Evolutionary conservation across 2,329 filamentous ascomycete genomes (phyloP).

Genomic region (Fusarium sterilihyphosum): DNA sequence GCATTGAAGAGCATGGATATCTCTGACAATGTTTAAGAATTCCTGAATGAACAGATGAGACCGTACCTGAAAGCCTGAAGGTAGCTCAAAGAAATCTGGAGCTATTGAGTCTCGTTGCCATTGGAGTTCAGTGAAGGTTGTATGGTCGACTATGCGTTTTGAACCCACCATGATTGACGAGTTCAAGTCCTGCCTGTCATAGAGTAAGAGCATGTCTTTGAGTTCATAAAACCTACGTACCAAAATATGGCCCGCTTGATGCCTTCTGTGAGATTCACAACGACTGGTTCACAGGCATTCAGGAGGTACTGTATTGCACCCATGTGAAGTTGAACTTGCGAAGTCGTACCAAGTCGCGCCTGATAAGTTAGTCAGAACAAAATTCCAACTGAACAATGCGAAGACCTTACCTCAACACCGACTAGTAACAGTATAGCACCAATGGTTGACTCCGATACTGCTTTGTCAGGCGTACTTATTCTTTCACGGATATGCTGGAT

Average conservation of each 20-base stretch:
- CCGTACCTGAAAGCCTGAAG: constrained; percentile 46
- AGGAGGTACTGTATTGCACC: constrained; percentile 51
- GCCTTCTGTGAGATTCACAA: constrained; percentile 47
- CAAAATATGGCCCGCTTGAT: constrained; percentile 58
- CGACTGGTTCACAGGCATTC: constrained; percentile 42
- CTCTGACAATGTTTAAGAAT: constrained; percentile 51
- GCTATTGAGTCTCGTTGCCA: constrained; percentile 51
- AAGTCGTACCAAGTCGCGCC: constrained; percentile 50
- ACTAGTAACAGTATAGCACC: constrained; percentile 55
- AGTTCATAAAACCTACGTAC: rapidly evolving
- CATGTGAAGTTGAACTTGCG: constrained; percentile 55
- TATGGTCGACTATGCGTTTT: constrained; percentile 52
- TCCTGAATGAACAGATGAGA: constrained; percentile 42
- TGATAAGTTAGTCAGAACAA: constrained; percentile 27
- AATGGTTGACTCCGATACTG: constrained; percentile 50
- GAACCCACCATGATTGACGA: constrained; percentile 52
- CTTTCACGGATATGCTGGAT: constrained; percentile 47
- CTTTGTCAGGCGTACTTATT: constrained; percentile 43
- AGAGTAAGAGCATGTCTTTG: background rate
- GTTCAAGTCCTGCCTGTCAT: constrained; percentile 55
- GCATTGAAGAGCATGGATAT: constrained; percentile 52
- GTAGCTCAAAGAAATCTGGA: constrained; percentile 44
- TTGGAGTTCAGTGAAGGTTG: constrained; percentile 52
- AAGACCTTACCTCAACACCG: constrained; percentile 50
- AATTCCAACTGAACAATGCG: rapidly evolving